Evolutionary conservation across 1,284 basidiomycete genomes (phyloP).

Genomic region (Sporisorium sorghi): DNA sequence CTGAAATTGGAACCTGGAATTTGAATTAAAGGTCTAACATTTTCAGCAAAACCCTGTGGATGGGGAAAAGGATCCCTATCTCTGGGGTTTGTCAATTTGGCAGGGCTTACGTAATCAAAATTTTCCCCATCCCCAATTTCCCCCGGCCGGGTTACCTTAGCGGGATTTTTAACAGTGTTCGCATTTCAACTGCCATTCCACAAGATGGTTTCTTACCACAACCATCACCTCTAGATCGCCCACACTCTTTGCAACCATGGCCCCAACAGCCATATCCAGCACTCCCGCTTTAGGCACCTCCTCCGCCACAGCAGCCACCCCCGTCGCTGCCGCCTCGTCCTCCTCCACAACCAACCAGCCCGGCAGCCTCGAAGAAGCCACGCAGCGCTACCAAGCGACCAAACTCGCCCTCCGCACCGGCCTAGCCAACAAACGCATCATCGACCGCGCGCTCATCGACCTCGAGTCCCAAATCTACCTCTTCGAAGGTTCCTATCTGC

Average conservation of each 20-base stretch:
- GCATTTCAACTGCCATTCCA: not conserved
- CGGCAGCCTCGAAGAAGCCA: slow-evolving; percentile 61
- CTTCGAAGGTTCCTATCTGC: slow-evolving; percentile 67
- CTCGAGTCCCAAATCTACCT: slow-evolving; percentile 68
- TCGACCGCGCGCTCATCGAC: slow-evolving; percentile 63
- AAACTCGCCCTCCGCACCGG: slow-evolving; percentile 55
- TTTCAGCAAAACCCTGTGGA: no score
- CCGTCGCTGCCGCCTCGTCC: not conserved
- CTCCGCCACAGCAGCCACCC: not conserved
- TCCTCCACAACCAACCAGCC: slow-evolving; percentile 10
- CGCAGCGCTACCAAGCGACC: slow-evolving; percentile 55
- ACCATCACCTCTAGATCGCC: slow-evolving; percentile 5
- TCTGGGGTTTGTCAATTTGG: no score
- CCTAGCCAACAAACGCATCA: slow-evolving; percentile 58
- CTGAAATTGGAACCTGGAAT: slow-evolving; percentile 24
- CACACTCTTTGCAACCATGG: slow-evolving; percentile 20
- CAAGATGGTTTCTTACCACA: not conserved
- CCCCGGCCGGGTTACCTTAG: no score
- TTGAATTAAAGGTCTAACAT: no score
- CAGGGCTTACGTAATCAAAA: no score
- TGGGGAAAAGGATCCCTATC: no score
- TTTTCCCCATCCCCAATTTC: no score
- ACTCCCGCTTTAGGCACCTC: not conserved
- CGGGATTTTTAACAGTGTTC: not conserved
- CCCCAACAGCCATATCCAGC: slow-evolving; percentile 32